Evolutionary conservation across 257 asterid genomes (phyloP).

Genomic region (Capsicum chinense): DNA sequence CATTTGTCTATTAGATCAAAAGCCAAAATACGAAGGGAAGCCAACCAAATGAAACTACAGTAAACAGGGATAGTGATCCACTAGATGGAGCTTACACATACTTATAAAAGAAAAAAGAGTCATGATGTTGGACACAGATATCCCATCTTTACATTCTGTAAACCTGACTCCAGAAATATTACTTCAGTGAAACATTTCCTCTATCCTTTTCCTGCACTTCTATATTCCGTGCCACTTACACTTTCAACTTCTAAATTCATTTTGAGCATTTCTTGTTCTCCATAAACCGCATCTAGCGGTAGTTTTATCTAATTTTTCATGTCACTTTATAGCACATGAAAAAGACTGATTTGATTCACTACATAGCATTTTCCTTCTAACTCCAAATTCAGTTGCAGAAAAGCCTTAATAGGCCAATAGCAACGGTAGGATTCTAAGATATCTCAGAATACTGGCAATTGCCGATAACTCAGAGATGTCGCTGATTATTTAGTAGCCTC

Average conservation of each 20-base stretch:
- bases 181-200: not conserved
- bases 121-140: not conserved
- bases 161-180: not conserved
- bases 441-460: not conserved
- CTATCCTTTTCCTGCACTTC: not conserved
- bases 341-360: not conserved
- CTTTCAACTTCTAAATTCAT: not conserved
- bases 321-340: too few relatives aligned
- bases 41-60: not conserved
- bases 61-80: not conserved
- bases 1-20: not conserved
- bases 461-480: slow-evolving; percentile 5
- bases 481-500: not conserved
- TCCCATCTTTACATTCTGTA: not conserved
- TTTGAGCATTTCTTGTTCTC: not conserved
- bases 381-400: not conserved
- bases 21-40: not conserved
- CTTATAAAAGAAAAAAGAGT: not conserved
- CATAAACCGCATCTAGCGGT: not conserved
- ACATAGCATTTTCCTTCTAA: not conserved
- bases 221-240: not conserved
- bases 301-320: not conserved
- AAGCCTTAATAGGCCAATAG: not conserved
- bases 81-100: not conserved
- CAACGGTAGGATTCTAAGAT: not conserved